phyloP scores from a whole-genome alignment of 1,139 yeast species.

The Geotrichum citri-aurantii region DNA sequence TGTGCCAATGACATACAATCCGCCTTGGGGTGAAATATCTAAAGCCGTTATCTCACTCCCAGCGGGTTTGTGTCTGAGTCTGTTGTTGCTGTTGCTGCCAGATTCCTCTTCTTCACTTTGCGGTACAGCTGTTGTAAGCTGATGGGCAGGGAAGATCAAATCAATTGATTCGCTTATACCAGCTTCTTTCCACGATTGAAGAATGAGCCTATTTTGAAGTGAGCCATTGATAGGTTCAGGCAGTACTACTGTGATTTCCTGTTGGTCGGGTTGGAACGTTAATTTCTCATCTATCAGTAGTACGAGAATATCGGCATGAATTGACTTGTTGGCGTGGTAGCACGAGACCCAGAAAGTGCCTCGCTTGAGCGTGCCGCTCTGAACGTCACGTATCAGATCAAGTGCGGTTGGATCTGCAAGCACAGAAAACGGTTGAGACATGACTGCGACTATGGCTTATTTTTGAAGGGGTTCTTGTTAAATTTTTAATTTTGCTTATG shows the following conservation, averaged over 20 bases:
- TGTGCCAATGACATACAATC: constrained; percentile 41
- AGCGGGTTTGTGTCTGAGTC: neutral
- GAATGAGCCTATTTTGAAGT: neutral
- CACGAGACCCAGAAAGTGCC: constrained; percentile 38
- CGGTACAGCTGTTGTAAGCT: constrained; percentile 12
- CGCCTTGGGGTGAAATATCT: constrained; percentile 35
- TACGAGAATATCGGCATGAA: constrained; percentile 7
- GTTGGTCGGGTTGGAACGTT: neutral
- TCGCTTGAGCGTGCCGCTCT: constrained; percentile 23
- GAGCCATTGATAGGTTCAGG: neutral
- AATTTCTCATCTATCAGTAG: neutral
- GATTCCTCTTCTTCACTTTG: neutral
- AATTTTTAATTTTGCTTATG: too few relatives aligned
- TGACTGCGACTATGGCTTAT: too few relatives aligned
- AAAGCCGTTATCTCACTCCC: constrained; percentile 29
- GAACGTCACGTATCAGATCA: constrained; percentile 37
- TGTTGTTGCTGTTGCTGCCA: neutral
- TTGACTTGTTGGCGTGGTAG: neutral
- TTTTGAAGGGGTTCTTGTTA: too few relatives aligned
- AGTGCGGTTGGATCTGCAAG: constrained; percentile 12
- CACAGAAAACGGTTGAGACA: neutral
- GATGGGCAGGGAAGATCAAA: constrained; percentile 20
- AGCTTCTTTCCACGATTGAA: constrained; percentile 10
- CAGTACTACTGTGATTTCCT: neutral
- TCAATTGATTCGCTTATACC: constrained; percentile 2